Conservation (phyloP, 73 alveolate species). For the Uronychia setigera region DNA sequence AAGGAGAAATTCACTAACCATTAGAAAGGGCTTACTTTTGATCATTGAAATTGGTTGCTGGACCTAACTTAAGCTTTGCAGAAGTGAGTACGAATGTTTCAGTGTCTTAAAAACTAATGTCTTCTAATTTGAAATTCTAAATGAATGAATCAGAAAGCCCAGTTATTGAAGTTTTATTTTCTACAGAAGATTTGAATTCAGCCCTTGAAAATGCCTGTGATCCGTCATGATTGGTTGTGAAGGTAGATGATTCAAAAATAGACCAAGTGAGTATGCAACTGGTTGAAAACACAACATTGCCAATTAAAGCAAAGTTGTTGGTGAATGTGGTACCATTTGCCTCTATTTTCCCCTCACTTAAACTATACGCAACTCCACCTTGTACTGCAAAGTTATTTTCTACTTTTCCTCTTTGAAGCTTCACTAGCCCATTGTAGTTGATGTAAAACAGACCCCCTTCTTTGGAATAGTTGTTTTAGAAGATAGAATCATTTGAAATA, state of each 20-base stretch:
- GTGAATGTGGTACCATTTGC: not conserved
- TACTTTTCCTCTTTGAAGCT: not conserved
- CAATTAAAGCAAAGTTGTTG: not conserved
- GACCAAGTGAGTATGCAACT: not conserved
- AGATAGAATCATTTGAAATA: not conserved
- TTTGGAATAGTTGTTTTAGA: conserved; percentile 25
- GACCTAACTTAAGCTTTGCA: not conserved
- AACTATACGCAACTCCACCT: not conserved
- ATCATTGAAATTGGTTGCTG: not conserved
- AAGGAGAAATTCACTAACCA: not conserved
- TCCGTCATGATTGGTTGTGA: not conserved
- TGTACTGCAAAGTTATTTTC: not conserved
- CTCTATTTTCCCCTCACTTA: not conserved
- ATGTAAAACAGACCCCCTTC: conserved; percentile 13
- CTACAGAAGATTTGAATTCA: not conserved
- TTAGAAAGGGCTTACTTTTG: not conserved
- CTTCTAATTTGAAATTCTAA: not conserved
- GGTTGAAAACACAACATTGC: not conserved
- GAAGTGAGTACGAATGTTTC: not conserved
- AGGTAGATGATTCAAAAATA: not conserved
- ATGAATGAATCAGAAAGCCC: not conserved
- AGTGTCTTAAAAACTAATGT: not conserved
- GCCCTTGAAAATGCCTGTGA: not conserved
- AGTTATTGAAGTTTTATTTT: not conserved
- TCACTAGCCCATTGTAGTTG: not conserved